Base-by-base conservation (phyloP, 345 rosid genomes). In the Aquilaria malaccensis region DNA sequence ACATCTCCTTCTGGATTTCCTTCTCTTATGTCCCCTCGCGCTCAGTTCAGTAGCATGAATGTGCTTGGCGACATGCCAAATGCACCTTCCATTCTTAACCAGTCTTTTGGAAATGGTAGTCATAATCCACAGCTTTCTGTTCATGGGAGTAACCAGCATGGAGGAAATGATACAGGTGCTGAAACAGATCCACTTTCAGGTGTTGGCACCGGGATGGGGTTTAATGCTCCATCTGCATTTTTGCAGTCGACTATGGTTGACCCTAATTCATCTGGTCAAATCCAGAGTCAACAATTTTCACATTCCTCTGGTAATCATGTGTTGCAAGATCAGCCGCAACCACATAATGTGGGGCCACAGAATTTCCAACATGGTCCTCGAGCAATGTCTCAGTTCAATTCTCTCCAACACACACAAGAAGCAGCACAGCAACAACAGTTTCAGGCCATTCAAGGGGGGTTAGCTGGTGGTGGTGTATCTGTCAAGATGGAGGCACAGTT, bases 401-500 rank as follows among this genome's bases (percentile, higher is more conserved):
- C 70, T 9, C 63, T 83, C 52, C 81, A 73, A 46, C 73, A 65
- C 43, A 58, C 71, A 32, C 90, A 74, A 52, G 86, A 74, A 68
- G 83, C 52, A 60, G 84, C 69, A 69, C 93, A 78, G 67, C 83
- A 84, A 66, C 99, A 94, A 62, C 97, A 88, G 65, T 83, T 78
- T 77, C 75, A 85, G 31, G 50, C 80, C 2, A 48, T 77, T 57
- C 79, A 89, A 57, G 97, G 89, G 49, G 91, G 93, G 37, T 62
- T 85, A 70, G 75, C 81, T 50, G 85, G 91, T 59, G 83, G 81
- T 47, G 93, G 93, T 55, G 4, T 37, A 37, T 72, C 81, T 46
- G 93, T 95, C 50, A 95, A 91, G 81, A 30, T 87, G 82, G 99
- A 95, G 66, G 85, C 93, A 33, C 97, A 88, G 72, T 77, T 73